These are phyloP conservation scores for Paulownia fortunei DNA, from an alignment of 257 asterid species.

Conservation along the genomic window DNA sequence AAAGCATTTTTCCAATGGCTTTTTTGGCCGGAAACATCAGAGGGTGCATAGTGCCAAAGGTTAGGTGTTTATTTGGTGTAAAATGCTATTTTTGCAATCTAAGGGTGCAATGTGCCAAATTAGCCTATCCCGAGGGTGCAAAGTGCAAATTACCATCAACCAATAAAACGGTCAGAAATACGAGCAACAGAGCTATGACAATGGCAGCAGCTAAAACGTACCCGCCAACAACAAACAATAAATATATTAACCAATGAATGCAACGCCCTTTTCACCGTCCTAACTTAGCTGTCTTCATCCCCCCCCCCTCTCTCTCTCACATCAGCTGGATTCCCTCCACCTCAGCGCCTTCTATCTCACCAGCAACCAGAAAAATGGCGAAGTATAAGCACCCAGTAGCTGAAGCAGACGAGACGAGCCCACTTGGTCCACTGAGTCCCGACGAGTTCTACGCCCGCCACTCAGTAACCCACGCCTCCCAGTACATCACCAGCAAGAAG, in stretches of 20 bases:
- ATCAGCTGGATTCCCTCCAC: too few relatives aligned
- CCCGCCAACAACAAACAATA: neutral
- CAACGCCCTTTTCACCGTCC: neutral
- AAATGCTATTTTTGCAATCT: too few relatives aligned
- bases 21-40: too few relatives aligned
- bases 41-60: too few relatives aligned
- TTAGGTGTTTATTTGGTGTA: too few relatives aligned
- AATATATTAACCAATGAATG: neutral
- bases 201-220: neutral
- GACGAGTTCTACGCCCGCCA: constrained; percentile 84
- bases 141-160: too few relatives aligned
- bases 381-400: constrained; percentile 73
- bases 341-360: neutral
- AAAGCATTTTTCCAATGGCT: too few relatives aligned
- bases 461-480: constrained; percentile 70
- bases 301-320: neutral
- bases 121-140: too few relatives aligned
- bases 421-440: constrained; percentile 68
- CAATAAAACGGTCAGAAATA: neutral
- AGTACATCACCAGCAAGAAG: constrained; percentile 60
- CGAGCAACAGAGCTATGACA: neutral
- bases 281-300: neutral
- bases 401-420: constrained; percentile 75
- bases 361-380: constrained; percentile 30
- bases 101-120: too few relatives aligned